Evolutionary conservation across 257 asterid genomes (phyloP).

Genomic region (Sherardia arvensis): DNA sequence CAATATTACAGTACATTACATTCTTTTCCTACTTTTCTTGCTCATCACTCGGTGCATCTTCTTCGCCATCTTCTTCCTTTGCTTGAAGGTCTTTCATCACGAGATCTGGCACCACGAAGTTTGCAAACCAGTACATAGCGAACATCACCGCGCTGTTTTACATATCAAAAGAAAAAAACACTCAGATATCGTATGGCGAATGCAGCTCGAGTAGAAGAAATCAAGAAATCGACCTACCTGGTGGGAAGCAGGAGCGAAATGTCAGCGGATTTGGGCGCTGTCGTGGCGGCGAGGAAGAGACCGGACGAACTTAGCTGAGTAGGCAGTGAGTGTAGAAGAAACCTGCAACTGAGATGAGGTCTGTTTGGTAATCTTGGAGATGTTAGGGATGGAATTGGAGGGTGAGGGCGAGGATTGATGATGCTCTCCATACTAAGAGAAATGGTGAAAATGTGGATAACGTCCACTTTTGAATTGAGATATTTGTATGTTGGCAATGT

Average conservation of each 20-base stretch:
- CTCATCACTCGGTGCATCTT: slow-evolving; percentile 6
- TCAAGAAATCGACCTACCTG: slow-evolving; percentile 35
- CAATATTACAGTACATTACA: not conserved
- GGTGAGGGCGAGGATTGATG: not conserved
- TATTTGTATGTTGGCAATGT: not conserved
- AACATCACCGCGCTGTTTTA: slow-evolving; percentile 40
- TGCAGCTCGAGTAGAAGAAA: not conserved
- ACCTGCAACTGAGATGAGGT: slow-evolving; percentile 2
- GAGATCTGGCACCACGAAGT: slow-evolving; percentile 44
- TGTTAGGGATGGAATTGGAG: not conserved
- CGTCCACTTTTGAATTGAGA: slow-evolving; percentile 1
- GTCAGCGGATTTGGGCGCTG: slow-evolving; percentile 25
- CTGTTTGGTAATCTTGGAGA: not conserved
- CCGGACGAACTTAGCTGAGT: slow-evolving; percentile 14
- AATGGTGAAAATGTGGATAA: not conserved
- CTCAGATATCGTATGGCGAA: not conserved
- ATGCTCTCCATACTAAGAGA: slow-evolving; percentile 4
- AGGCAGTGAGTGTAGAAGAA: not conserved
- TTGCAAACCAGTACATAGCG: slow-evolving; percentile 41
- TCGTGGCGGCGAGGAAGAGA: slow-evolving; percentile 18
- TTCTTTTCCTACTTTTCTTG: not conserved
- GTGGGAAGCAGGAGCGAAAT: slow-evolving; percentile 36
- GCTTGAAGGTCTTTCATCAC: slow-evolving; percentile 32
- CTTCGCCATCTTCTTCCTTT: slow-evolving; percentile 14
- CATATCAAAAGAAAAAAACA: not conserved